Evolutionary conservation across 176 grass and related monocot genomes (phyloP), one percentile per base, ranked within the genome.

Genomic region (Calamus simplicifolius): DNA sequence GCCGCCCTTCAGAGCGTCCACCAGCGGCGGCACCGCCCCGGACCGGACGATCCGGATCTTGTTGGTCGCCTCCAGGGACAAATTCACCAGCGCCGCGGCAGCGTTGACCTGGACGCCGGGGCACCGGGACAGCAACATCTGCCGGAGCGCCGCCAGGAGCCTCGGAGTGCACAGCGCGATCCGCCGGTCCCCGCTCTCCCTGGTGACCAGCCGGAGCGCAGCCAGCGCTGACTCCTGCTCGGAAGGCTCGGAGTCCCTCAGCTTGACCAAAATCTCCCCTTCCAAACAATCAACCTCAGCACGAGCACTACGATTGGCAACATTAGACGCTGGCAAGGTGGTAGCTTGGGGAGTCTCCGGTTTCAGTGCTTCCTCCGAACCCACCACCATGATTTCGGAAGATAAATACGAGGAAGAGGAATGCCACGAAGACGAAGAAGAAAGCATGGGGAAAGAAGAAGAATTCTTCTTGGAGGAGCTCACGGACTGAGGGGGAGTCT

Each of bases 51-150:
- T 72, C 13, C 51, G 51, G n/a, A 64, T 57, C 43, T 67, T 75
- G 48, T 81, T 85, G 21, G 64, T 19, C 0, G 58, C 50, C 56
- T 81, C 77, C 16, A 77, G 29, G 5, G 77, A 77, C 6, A 85
- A 52, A 27, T 77, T 81, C 57, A 80, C 73, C 31, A 77, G 1
- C n/a, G 68, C 67, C 14, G 77, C 82, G 6, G 69, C 72, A 2
- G 73, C 72, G 30, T 76, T 66, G 61, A 75, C 26, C 48, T 70
- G 56, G 49, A 77, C 62, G 5, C 54, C n/a, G 8, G 52, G 52
- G 27, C 56, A 21, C 3, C n/a, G 19, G 31, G 82, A 81, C 15
- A 74, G 62, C 38, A 81, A 48, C 25, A 62, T 62, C 25, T 27
- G 53, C 50, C 57, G 63, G 19, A 85, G 72, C 43, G 68, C 62